These are phyloP conservation scores for Thecaphora thlaspeos DNA, from an alignment of 1,284 basidiomycete species.

Conservation along the genomic window DNA sequence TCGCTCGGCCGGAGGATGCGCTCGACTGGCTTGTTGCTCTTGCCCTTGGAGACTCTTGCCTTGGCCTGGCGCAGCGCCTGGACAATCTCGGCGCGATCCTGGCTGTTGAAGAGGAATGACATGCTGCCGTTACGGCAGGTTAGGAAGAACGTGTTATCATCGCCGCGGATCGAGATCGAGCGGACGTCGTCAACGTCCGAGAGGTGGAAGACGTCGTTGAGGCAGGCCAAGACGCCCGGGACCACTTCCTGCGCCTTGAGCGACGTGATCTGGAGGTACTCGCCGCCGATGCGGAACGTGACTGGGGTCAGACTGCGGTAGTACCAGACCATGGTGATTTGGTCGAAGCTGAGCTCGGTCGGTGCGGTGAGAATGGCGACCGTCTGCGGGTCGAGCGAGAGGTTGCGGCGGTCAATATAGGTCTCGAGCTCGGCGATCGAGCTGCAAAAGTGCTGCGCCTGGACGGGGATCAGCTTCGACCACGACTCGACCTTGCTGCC, in stretches of 20 bases:
- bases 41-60: slow-evolving; percentile 42
- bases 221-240: slow-evolving; percentile 18
- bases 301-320: slow-evolving; percentile 49
- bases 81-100: slow-evolving; percentile 47
- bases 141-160: slow-evolving; percentile 54
- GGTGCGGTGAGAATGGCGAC: slow-evolving; percentile 30
- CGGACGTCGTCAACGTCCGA: slow-evolving; percentile 54
- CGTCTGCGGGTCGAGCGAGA: slow-evolving; percentile 37
- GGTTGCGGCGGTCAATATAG: slow-evolving; percentile 44
- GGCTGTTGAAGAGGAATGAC: slow-evolving; percentile 51
- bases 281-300: slow-evolving; percentile 43
- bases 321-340: slow-evolving; percentile 53
- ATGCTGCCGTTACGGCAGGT: slow-evolving; percentile 46
- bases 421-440: slow-evolving; percentile 38
- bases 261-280: slow-evolving; percentile 48
- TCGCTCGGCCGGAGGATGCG: slow-evolving; percentile 47
- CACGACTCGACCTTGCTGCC: slow-evolving; percentile 18
- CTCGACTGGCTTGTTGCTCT: slow-evolving; percentile 36
- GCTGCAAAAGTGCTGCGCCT: slow-evolving; percentile 24
- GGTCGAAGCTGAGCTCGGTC: slow-evolving; percentile 34
- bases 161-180: slow-evolving; percentile 47
- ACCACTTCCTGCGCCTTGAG: slow-evolving; percentile 46
- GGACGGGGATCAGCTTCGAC: slow-evolving; percentile 21
- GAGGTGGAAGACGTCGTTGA: slow-evolving; percentile 51
- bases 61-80: slow-evolving; percentile 52